These are phyloP conservation scores for Gleditsia sinensis DNA, from an alignment of 306 rosid species.

Conservation along the genomic window DNA sequence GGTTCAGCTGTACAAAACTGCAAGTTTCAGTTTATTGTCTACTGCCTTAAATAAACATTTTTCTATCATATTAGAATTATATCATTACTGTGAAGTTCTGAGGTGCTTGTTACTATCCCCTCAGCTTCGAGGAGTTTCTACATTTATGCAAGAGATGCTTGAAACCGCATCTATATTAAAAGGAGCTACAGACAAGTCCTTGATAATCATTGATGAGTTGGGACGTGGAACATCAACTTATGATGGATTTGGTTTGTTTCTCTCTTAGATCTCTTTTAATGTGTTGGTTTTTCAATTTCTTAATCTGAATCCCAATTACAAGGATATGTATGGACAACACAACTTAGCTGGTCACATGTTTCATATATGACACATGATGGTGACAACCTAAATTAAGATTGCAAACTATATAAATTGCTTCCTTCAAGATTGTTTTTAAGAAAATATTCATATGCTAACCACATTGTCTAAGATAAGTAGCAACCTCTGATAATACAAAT, in stretches of 20 bases:
- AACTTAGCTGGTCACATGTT: conserved; percentile 17
- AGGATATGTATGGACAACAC: conserved; percentile 11
- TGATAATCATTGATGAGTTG: conserved; percentile 94
- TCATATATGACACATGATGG: neutral
- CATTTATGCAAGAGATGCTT: conserved; percentile 99
- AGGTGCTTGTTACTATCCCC: conserved; percentile 8
- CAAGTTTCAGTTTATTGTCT: conserved; percentile 5
- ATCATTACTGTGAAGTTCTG: conserved; percentile 27
- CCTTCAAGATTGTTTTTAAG: neutral
- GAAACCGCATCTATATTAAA: conserved; percentile 95
- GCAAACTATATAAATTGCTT: conserved; percentile 2
- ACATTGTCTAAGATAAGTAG: neutral
- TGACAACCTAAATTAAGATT: conserved; percentile 22
- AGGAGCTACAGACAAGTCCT: conserved; percentile 90
- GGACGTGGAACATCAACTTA: conserved; percentile 99
- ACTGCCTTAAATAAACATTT: conserved; percentile 7
- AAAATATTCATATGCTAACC: neutral
- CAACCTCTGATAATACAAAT: neutral
- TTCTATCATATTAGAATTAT: conserved; percentile 21
- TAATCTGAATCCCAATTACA: conserved; percentile 21
- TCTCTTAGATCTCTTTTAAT: conserved; percentile 29
- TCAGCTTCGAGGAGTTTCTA: conserved; percentile 97
- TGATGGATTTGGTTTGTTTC: conserved; percentile 94
- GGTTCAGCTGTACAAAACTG: conserved; percentile 10
- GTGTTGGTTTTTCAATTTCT: conserved; percentile 26